Conservation (phyloP, 768 basidiomycete species). For the Hortiboletus flavorubellus region DNA sequence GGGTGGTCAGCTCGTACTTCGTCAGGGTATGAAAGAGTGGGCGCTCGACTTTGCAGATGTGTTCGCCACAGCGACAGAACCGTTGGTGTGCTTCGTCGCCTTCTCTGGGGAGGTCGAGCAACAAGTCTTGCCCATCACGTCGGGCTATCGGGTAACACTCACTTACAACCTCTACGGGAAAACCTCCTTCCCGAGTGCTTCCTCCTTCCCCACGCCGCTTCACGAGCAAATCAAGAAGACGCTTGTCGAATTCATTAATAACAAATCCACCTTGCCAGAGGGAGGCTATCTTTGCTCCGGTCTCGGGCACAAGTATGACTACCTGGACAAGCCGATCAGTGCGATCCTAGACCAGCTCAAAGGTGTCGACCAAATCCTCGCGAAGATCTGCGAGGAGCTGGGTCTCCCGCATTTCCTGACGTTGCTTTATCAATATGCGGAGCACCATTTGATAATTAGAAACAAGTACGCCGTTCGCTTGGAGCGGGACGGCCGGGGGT, state of each 20-base stretch:
- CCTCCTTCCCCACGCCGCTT: neutral
- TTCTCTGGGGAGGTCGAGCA: conserved; percentile 44
- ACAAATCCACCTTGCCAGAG: conserved; percentile 26
- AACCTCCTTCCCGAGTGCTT: neutral
- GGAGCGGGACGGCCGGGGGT: too few species aligned
- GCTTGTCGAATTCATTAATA: conserved; percentile 16
- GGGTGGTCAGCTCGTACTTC: conserved; percentile 5
- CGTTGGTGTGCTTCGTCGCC: conserved; percentile 34
- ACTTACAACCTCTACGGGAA: conserved; percentile 36
- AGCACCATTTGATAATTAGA: too few species aligned
- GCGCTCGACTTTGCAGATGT: neutral
- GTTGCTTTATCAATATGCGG: neutral
- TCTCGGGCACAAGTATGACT: conserved; percentile 31
- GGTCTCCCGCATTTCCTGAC: neutral
- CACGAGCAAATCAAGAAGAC: neutral
- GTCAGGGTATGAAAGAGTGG: neutral
- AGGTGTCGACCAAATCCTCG: neutral
- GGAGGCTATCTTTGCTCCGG: conserved; percentile 37
- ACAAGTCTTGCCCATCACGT: conserved; percentile 39
- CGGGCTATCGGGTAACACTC: conserved; percentile 43
- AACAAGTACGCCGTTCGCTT: too few species aligned
- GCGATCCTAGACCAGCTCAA: neutral
- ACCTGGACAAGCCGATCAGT: neutral
- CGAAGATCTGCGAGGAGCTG: neutral
- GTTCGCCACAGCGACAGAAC: neutral